Evolutionary conservation across 768 basidiomycete genomes (phyloP), one percentile per base, ranked within the genome.

Genomic region (Suillus subluteus): DNA sequence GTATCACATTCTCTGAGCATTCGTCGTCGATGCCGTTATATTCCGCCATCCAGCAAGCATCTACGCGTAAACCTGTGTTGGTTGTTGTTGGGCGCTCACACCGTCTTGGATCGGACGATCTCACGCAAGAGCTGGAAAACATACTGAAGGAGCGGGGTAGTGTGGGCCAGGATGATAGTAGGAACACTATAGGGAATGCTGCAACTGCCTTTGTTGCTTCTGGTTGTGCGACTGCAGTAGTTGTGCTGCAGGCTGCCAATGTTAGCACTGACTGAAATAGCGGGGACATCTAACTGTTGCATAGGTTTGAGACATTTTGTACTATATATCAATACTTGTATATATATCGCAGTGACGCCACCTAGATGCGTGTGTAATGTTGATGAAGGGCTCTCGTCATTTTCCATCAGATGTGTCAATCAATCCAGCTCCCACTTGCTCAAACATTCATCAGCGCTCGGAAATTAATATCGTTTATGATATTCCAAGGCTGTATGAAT

Each of bases 161-260:
- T 5, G 26, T 21, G 4, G 48, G 38, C 32, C 26, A 40, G 1
- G 75, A 75, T 16, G 58, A 69, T 65, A 86, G 94, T 67, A 82
- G 84, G 75, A 91, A 91, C 80, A 95, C 95, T 30, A 82, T 97
- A 37, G 96, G 96, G 7, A 92, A 96, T 74, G 89, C 92, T 21
- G 92, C 88, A 4, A 86, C 90, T 52, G 89, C 89, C 52, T 87
- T 96, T 74, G 86, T 95, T 13, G 80, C 89, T 3, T 82, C 87
- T 7, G 86, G 85, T 1, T 80, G 82, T 61, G 84, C 84, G 50
- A 81, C 82, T 54, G 90, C 87, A 21, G 71, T 93, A 48, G 79
- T 93, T 41, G 90, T 94, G 2, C 72, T 94, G 40, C 92, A 94
- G 79, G 87, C 88, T 58, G 79, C 82, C 70, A 73, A 74, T 73